These are phyloP conservation scores for Adenanthera pavonina DNA, from an alignment of 306 rosid genomes.

Conservation along the genomic window DNA sequence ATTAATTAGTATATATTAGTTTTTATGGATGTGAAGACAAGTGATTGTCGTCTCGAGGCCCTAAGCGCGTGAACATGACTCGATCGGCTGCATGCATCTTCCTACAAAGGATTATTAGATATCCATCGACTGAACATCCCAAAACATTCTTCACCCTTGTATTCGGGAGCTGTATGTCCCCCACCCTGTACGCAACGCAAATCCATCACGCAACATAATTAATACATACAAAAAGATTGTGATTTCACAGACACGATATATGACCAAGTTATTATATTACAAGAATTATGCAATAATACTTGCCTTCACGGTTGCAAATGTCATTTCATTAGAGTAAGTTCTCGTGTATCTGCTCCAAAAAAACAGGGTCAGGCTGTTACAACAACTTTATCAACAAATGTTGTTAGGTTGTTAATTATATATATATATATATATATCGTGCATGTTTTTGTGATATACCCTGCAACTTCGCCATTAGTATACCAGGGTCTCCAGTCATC, in stretches of 20 bases:
- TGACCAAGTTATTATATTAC: not conserved
- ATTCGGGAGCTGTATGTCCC: conserved; percentile 71
- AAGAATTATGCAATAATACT: conserved; percentile 3
- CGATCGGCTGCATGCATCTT: not conserved
- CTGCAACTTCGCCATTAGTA: conserved; percentile 62
- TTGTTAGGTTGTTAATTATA: too few species aligned
- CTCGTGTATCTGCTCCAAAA: conserved; percentile 59
- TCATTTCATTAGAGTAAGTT: conserved; percentile 66
- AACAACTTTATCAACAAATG: not conserved
- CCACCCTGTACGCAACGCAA: conserved; percentile 51
- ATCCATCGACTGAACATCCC: conserved; percentile 62
- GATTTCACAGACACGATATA: not conserved
- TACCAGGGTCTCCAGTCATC: conserved; percentile 79
- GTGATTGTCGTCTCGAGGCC: too few species aligned
- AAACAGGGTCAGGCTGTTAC: not conserved
- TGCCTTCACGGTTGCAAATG: conserved; percentile 80
- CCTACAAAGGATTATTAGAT: conserved; percentile 40
- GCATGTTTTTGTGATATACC: conserved; percentile 41
- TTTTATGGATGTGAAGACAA: too few species aligned
- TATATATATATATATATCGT: too few species aligned
- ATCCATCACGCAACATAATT: not conserved
- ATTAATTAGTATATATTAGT: too few species aligned
- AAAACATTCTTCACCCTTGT: conserved; percentile 53
- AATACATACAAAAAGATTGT: not conserved
- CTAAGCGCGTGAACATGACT: too few species aligned